Evolutionary conservation across 2,329 filamentous ascomycete genomes (phyloP).

Genomic region (Macroventuria anomochaeta): DNA sequence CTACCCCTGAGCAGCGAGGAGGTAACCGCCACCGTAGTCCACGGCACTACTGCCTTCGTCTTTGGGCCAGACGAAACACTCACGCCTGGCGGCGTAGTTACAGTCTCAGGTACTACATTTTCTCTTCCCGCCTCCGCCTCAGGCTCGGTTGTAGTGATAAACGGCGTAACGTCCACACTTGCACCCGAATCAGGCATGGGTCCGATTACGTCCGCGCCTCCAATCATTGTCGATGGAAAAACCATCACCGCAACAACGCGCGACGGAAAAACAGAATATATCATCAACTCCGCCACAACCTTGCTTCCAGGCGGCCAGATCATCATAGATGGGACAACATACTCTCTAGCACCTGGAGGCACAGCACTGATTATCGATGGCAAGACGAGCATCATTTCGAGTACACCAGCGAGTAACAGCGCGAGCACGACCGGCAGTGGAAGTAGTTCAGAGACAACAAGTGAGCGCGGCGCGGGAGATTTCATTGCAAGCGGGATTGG

Average conservation of each 20-base stretch:
- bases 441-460: constrained; percentile 4
- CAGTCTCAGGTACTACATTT: constrained; percentile 38
- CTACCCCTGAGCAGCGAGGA: constrained; percentile 22
- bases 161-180: constrained; percentile 37
- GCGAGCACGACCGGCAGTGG: constrained; percentile 33
- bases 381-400: constrained; percentile 37
- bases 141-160: constrained; percentile 36
- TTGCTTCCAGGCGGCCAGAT: constrained; percentile 33
- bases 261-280: constrained; percentile 38
- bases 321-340: constrained; percentile 39
- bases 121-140: constrained; percentile 34
- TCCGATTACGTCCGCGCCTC: constrained; percentile 26
- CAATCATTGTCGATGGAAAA: constrained; percentile 36
- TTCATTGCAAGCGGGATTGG: constrained; percentile 15
- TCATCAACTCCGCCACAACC: constrained; percentile 29
- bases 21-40: constrained; percentile 22
- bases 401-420: constrained; percentile 34
- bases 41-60: constrained; percentile 36
- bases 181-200: constrained; percentile 3
- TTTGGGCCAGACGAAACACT: constrained; percentile 34
- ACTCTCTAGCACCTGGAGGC: constrained; percentile 33
- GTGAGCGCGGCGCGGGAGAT: constrained; percentile 14
- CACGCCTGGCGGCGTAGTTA: constrained; percentile 35
- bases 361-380: constrained; percentile 44
- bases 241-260: constrained; percentile 33